phyloP scores from a whole-genome alignment of 495 filamentous ascomycete species.

The Lophium mytilinum region DNA sequence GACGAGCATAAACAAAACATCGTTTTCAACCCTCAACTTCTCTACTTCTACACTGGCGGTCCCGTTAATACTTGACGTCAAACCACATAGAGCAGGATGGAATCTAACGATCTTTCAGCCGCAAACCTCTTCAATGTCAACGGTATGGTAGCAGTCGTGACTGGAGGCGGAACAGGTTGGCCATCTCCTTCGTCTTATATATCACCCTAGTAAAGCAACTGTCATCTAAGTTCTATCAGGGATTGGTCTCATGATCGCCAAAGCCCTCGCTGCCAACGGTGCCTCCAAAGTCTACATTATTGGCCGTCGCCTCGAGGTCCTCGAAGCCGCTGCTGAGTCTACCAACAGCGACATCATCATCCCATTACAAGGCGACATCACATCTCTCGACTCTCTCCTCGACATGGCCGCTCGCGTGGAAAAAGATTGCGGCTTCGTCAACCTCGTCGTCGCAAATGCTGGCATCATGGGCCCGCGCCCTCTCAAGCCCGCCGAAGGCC shows the following conservation, averaged over 20 bases:
- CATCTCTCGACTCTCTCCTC: conserved; percentile 53
- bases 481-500: conserved; percentile 21
- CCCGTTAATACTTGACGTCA: no score
- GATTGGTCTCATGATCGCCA: conserved; percentile 58
- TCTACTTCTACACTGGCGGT: no score
- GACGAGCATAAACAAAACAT: no score
- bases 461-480: conserved; percentile 51
- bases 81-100: not conserved
- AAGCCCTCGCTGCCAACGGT: conserved; percentile 54
- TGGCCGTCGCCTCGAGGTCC: conserved; percentile 48
- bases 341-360: conserved; percentile 38
- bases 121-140: conserved; percentile 46
- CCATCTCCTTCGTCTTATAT: not conserved
- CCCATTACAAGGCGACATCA: conserved; percentile 57
- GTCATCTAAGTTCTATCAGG: conserved; percentile 33
- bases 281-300: conserved; percentile 58
- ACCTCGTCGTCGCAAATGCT: conserved; percentile 61
- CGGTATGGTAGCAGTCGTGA: conserved; percentile 53
- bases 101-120: conserved; percentile 1
- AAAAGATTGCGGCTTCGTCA: conserved; percentile 49
- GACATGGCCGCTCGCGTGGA: conserved; percentile 45
- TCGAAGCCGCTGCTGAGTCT: conserved; percentile 38
- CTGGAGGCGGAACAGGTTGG: conserved; percentile 53
- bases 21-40: no score
- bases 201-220: not conserved